Evolutionary conservation across 768 basidiomycete genomes (phyloP).

Genomic region (Lentinula sp.): DNA sequence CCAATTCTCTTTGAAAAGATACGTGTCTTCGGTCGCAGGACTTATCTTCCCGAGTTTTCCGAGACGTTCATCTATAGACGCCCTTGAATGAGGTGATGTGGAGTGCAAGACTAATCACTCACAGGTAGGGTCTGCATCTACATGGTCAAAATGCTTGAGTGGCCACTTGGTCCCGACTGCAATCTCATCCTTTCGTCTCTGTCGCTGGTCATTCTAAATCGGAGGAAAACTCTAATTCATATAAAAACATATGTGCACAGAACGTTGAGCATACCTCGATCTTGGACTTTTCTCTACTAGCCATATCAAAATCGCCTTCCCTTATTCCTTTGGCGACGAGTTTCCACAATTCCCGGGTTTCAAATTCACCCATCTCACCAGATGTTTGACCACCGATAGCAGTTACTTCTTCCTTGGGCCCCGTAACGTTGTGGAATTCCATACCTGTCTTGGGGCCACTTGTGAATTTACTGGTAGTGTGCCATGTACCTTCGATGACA

Average conservation of each 20-base stretch:
- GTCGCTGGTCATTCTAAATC: slow-evolving; percentile 83
- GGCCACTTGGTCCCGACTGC: slow-evolving; percentile 70
- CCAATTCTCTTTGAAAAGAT: slow-evolving; percentile 64
- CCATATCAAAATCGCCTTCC: slow-evolving; percentile 88
- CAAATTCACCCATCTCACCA: slow-evolving; percentile 69
- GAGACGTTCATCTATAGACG: slow-evolving; percentile 54
- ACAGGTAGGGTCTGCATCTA: slow-evolving; percentile 72
- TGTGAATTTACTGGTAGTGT: slow-evolving; percentile 52
- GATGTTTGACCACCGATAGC: slow-evolving; percentile 51
- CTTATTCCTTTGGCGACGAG: slow-evolving; percentile 87
- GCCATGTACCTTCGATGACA: slow-evolving; percentile 79
- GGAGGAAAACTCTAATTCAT: not conserved
- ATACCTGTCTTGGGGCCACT: slow-evolving; percentile 31
- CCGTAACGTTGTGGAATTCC: slow-evolving; percentile 72
- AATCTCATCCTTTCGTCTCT: slow-evolving; percentile 76
- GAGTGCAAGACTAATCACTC: slow-evolving; percentile 20
- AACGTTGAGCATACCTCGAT: slow-evolving; percentile 65
- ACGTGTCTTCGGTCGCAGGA: slow-evolving; percentile 73
- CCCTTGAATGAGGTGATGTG: not conserved
- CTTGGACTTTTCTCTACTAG: slow-evolving; percentile 79
- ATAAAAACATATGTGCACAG: slow-evolving; percentile 5
- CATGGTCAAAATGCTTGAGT: slow-evolving; percentile 69
- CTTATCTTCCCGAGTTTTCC: slow-evolving; percentile 53
- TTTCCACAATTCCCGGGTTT: slow-evolving; percentile 82
- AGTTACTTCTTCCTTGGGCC: slow-evolving; percentile 69